Evolutionary conservation across 768 basidiomycete genomes (phyloP).

Genomic region (Lactifluus rugatus): DNA sequence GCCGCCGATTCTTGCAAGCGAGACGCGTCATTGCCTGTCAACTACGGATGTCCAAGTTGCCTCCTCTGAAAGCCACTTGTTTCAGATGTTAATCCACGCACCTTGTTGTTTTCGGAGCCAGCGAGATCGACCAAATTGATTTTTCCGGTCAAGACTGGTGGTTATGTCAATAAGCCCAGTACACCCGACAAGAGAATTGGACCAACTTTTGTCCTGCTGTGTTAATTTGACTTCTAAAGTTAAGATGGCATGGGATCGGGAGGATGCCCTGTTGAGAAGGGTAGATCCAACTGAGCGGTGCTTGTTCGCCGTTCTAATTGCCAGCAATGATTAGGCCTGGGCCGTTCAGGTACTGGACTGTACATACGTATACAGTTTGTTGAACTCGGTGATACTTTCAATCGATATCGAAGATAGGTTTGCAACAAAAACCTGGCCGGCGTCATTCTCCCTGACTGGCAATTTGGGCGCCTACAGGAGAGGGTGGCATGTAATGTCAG

Average conservation of each 20-base stretch:
- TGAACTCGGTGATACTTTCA: constrained; percentile 38
- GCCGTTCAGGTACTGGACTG: background rate
- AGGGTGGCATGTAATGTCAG: background rate
- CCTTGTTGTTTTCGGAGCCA: constrained; percentile 88
- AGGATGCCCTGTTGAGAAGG: constrained; percentile 74
- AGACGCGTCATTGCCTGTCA: constrained; percentile 79
- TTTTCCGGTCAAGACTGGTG: constrained; percentile 51
- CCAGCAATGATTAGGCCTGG: background rate
- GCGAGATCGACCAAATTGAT: constrained; percentile 85
- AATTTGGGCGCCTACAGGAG: constrained; percentile 40
- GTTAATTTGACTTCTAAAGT: constrained; percentile 58
- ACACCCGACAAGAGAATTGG: background rate
- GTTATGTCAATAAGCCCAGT: background rate
- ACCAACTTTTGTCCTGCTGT: constrained; percentile 44
- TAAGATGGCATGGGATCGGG: constrained; percentile 81
- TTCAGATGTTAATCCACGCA: constrained; percentile 21
- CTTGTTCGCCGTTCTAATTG: constrained; percentile 54
- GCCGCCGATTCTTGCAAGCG: constrained; percentile 84
- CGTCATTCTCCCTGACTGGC: constrained; percentile 43
- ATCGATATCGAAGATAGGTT: constrained; percentile 36
- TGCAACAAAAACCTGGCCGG: constrained; percentile 45
- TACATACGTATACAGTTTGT: constrained; percentile 36
- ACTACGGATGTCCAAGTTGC: constrained; percentile 25
- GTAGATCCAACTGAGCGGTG: constrained; percentile 81
- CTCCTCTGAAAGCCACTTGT: background rate